Evolutionary conservation across 192 early-diverging fungal genomes (phyloP).

Genomic region (Entomortierella beljakovae): DNA sequence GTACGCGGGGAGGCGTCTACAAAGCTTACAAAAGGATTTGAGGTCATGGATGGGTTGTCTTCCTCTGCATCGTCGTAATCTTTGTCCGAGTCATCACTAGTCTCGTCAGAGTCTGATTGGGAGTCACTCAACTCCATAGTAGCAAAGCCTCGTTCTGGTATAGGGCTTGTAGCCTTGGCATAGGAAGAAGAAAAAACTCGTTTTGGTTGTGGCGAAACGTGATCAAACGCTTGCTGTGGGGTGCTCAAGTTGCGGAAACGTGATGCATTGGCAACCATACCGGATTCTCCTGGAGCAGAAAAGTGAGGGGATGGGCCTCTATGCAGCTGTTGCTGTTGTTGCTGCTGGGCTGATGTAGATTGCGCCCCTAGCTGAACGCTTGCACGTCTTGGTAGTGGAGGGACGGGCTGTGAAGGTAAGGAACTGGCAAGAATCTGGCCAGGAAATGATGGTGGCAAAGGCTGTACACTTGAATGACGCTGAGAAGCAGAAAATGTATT

Average conservation of each 20-base stretch:
- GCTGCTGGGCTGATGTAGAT: slow-evolving; percentile 15
- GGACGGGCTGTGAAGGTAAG: slow-evolving; percentile 40
- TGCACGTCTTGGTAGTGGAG: slow-evolving; percentile 38
- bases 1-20: slow-evolving; percentile 22
- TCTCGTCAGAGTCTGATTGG: slow-evolving; percentile 48
- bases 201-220: slow-evolving; percentile 36
- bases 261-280: slow-evolving; percentile 34
- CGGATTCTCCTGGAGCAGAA: slow-evolving; percentile 33
- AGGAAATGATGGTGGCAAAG: slow-evolving; percentile 17
- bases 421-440: slow-evolving; percentile 36
- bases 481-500: slow-evolving; percentile 14
- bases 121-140: slow-evolving; percentile 45
- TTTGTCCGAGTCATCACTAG: slow-evolving; percentile 51
- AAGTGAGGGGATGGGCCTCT: slow-evolving; percentile 36
- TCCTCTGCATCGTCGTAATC: slow-evolving; percentile 49
- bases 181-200: slow-evolving; percentile 44
- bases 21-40: slow-evolving; percentile 34
- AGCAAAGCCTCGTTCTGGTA: slow-evolving; percentile 38
- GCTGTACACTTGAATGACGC: slow-evolving; percentile 28
- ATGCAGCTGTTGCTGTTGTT: too few relatives aligned
- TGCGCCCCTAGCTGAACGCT: slow-evolving; percentile 27
- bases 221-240: slow-evolving; percentile 46
- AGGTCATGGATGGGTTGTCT: slow-evolving; percentile 2
- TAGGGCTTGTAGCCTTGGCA: slow-evolving; percentile 26
- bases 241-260: slow-evolving; percentile 47